Evolutionary conservation across 768 basidiomycete genomes (phyloP).

Genomic region (Tulasnella sp.): DNA sequence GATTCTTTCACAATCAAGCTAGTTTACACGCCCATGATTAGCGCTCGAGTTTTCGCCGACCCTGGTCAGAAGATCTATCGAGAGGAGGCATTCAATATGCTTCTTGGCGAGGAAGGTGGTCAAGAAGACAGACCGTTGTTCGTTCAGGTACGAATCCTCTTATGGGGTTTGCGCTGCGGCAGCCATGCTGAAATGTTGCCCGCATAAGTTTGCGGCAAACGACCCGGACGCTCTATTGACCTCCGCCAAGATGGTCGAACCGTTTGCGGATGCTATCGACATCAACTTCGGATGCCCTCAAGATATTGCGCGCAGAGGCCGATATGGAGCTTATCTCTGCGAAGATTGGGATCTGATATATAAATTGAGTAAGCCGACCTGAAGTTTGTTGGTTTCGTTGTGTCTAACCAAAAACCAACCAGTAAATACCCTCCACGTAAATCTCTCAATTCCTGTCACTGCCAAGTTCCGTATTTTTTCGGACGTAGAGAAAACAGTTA

Average conservation of each 20-base stretch:
- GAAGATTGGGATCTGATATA: conserved; percentile 94
- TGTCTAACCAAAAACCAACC: conserved; percentile 22
- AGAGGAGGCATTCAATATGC: conserved; percentile 67
- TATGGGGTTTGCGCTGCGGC: background rate
- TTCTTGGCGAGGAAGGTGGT: conserved; percentile 81
- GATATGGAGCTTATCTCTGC: conserved; percentile 89
- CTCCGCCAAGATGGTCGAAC: conserved; percentile 76
- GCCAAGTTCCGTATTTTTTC: conserved; percentile 95
- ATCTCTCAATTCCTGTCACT: conserved; percentile 89
- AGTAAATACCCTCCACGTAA: conserved; percentile 86
- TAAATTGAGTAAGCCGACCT: conserved; percentile 60
- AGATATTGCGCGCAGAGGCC: conserved; percentile 85
- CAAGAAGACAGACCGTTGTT: conserved; percentile 78
- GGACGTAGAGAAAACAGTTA: conserved; percentile 81
- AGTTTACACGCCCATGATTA: conserved; percentile 98
- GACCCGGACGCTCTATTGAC: conserved; percentile 75
- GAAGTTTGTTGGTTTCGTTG: background rate
- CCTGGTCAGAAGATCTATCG: conserved; percentile 54
- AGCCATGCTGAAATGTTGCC: conserved; percentile 35
- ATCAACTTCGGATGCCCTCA: conserved; percentile 95
- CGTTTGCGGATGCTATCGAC: conserved; percentile 89
- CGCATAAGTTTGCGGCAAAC: conserved; percentile 81
- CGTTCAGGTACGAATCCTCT: conserved; percentile 56
- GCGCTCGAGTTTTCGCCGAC: conserved; percentile 80
- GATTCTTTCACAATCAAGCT: conserved; percentile 53